These are phyloP conservation scores for Globisporangium yorkense DNA, from an alignment of 352 stramenopile genomes.

Conservation along the genomic window DNA sequence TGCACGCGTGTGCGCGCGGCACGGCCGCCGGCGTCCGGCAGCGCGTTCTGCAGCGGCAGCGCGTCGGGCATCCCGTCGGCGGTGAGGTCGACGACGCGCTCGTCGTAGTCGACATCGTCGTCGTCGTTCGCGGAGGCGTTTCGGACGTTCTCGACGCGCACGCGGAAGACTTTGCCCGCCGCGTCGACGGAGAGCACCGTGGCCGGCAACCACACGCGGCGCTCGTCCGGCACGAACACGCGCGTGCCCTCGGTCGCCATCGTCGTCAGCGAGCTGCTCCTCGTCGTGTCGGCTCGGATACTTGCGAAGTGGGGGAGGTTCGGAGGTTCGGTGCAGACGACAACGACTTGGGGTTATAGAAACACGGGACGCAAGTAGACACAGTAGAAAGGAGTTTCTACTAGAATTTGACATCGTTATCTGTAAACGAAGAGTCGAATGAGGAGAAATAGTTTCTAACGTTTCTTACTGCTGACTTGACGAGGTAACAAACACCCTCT, in stretches of 20 bases:
- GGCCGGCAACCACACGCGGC: constrained; percentile 74
- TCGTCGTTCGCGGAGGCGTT: constrained; percentile 5
- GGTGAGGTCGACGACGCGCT: constrained; percentile 62
- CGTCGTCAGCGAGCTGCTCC: too few species aligned
- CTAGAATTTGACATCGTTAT: too few species aligned
- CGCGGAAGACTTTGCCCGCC: constrained; percentile 55
- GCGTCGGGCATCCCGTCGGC: constrained; percentile 71
- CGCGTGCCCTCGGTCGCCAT: constrained; percentile 37
- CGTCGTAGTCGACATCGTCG: constrained; percentile 23
- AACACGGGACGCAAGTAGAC: too few species aligned
- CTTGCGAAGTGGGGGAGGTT: too few species aligned
- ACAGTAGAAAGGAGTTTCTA: too few species aligned
- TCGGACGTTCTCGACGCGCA: constrained; percentile 35
- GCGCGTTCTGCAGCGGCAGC: constrained; percentile 70
- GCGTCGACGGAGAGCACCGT: constrained; percentile 64
- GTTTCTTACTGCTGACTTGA: too few species aligned
- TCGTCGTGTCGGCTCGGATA: too few species aligned
- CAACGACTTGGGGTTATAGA: too few species aligned
- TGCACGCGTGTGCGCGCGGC: constrained; percentile 7
- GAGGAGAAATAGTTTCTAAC: too few species aligned
- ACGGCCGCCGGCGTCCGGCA: neutral
- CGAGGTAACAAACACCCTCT: too few species aligned
- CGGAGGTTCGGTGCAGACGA: too few species aligned
- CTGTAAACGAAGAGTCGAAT: too few species aligned
- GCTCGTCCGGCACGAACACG: constrained; percentile 80